Evolutionary conservation across 2,329 filamentous ascomycete species (phyloP).

Genomic region (Whalleya microplaca): DNA sequence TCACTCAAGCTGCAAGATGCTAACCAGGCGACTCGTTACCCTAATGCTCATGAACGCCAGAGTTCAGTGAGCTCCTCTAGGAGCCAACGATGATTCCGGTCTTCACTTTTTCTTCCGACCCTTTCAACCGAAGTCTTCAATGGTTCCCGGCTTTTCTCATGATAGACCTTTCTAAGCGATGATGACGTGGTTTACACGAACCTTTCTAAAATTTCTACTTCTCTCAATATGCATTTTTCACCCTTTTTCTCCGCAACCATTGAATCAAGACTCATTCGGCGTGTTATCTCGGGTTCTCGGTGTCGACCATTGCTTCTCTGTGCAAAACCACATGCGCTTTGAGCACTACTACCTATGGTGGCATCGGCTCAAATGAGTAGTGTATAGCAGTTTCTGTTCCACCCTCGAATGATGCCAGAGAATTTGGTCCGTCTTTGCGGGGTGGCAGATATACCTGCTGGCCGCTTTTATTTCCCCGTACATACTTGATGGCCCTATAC

Average conservation of each 20-base stretch:
- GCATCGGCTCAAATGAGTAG: slow-evolving; percentile 6
- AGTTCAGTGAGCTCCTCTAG: slow-evolving; percentile 59
- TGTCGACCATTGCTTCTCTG: slow-evolving; percentile 11
- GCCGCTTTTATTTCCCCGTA: slow-evolving; percentile 32
- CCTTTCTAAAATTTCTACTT: slow-evolving; percentile 32
- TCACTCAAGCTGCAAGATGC: slow-evolving; percentile 89
- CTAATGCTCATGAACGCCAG: slow-evolving; percentile 60
- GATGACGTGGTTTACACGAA: slow-evolving; percentile 33
- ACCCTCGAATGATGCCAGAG: slow-evolving; percentile 4
- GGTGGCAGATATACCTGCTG: slow-evolving; percentile 6
- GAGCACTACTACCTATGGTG: slow-evolving; percentile 8
- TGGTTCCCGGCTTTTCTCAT: slow-evolving; percentile 25
- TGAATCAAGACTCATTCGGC: slow-evolving; percentile 1
- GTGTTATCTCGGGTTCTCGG: slow-evolving; percentile 2
- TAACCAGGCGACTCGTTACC: slow-evolving; percentile 60
- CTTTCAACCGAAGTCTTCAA: slow-evolving; percentile 19
- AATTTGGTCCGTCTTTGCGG: slow-evolving; percentile 8
- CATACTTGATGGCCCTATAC: slow-evolving; percentile 30
- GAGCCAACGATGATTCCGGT: slow-evolving; percentile 50
- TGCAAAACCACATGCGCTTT: slow-evolving; percentile 5
- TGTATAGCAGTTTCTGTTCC: slow-evolving; percentile 1
- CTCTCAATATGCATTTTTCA: slow-evolving; percentile 23
- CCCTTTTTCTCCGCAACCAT: slow-evolving; percentile 3
- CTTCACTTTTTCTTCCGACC: slow-evolving; percentile 12
- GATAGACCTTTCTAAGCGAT: slow-evolving; percentile 34